Base-by-base conservation (phyloP, 2,329 filamentous ascomycete species). In the Pleoardoris graminearum region DNA sequence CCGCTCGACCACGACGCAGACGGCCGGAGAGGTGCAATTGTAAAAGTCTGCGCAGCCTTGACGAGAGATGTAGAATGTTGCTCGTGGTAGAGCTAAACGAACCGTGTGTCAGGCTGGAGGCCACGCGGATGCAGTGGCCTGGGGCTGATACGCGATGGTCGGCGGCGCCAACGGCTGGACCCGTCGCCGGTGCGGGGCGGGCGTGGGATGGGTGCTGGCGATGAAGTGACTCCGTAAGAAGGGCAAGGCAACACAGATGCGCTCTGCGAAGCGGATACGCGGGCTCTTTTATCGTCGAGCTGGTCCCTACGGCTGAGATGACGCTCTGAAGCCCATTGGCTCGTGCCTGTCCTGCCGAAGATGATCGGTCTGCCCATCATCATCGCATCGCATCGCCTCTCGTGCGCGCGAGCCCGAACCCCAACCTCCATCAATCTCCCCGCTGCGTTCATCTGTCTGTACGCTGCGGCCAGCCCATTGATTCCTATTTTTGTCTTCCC, bases 1-100 rank as follows among this genome's bases (percentile, higher is more conserved):
- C 55, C 54, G 54, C 51, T 53, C 39, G 57, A 57, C 55, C 46
- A 58, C 55, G 54, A 54, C 30, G 29, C 12, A 42, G 33, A 22
- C 36, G 30, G 17, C 29, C 23, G 48, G 22, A 27, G 12, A 19
- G 39, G 12, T 6, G 49, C 32, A 44, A 27, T 47, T 19, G 46
- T 48, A 50, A 54, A 51, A 30, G 48, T 22, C 21, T 55, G 58
- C 62, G 66, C 62, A 61, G 64, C 64, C 66, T 58, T 56, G 25
- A 43, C 54, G 42, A 36, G 51, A 48, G 55, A 68, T 69, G 69
- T 68, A 66, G 65, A 68, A 69, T 68, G 54, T 45, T 61, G 59
- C 51, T 58, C 12, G 6, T 41, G 22, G 38, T 10, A 21, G 38
- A 27, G 17, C 38, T n/a, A 22, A 22, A 12, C 17, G 36, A 21